Base-by-base conservation (phyloP, 2,329 filamentous ascomycete species). In the Neodidymelliopsis sp. region DNA sequence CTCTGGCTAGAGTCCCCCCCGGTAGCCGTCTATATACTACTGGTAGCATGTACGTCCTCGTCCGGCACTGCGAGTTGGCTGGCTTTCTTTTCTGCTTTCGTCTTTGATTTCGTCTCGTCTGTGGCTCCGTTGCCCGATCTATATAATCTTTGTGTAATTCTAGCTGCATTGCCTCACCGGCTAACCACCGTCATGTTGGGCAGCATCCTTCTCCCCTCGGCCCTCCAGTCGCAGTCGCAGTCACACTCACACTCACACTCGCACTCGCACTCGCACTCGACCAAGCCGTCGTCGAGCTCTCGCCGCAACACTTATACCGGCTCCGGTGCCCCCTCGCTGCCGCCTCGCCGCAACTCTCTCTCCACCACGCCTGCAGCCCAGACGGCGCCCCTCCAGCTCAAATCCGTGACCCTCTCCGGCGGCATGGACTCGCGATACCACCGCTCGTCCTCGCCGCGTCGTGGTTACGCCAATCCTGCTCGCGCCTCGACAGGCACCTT, bases 401-500 rank as follows among this genome's bases (percentile, higher is more conserved):
- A 61, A 38, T 54, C 58, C 38, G 42, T 57, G 46, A 63, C 59
- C 2, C 47, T 56, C 28, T 51, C 59, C 18, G 55, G 47, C 53
- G 56, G 46, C 53, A 73, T 72, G 70, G 67, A 68, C 42, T 65
- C 69, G 41, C 60, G 69, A 34, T 65, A 71, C 60, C 61, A 65
- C 45, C 66, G 71, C 41, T 57, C 71, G 10, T 56, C 62, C 24
- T 73, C 71, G 18, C 71, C 71, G n/a, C 64, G 69, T 9, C 69
- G 69, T 22, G 12, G 29, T 15, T 56, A 64, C 33, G 47, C 50
- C 19, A 67, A 69, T 36, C 71, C 70, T 6, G 69, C 59, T 3
- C 59, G 71, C 35, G 62, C 71, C 15, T 73, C 71, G 24, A 73
- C 71, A 3, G 71, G 71, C 43, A 71, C 67, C 11, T 73, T 73